Percentiles rank a stretch among this genome's conserved stretches.
Conservation (phyloP, 352 stramenopile genomes). For the Globisporangium megalacanthum region DNA sequence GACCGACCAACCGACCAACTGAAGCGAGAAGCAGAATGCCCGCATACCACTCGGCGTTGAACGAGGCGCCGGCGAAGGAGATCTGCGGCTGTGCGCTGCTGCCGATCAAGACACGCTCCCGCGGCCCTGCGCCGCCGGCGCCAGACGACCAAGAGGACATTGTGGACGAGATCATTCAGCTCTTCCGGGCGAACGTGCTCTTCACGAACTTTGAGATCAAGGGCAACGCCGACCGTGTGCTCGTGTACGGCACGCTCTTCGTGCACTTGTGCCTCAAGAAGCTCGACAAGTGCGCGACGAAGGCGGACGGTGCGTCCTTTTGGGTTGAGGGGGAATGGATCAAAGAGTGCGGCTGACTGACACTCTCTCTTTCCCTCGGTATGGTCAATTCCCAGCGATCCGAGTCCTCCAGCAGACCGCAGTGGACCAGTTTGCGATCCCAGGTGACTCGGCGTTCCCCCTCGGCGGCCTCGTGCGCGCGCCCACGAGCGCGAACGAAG, state of each 20-base stretch:
- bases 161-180: conserved; percentile 90
- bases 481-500: conserved; percentile 66
- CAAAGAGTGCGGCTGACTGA: background rate
- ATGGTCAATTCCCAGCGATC: conserved; percentile 28
- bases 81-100: conserved; percentile 86
- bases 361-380: background rate
- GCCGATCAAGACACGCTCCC: conserved; percentile 85
- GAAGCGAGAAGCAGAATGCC: conserved; percentile 42
- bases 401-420: conserved; percentile 78
- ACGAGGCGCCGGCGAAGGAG: conserved; percentile 63
- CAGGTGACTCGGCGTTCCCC: conserved; percentile 79
- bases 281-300: conserved; percentile 76
- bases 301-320: conserved; percentile 47
- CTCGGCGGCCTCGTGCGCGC: conserved; percentile 78
- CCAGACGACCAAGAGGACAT: conserved; percentile 87
- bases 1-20: background rate
- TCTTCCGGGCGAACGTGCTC: conserved; percentile 92
- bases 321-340: background rate
- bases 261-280: conserved; percentile 90
- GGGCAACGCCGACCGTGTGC: conserved; percentile 84
- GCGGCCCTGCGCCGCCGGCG: conserved; percentile 78
- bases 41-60: conserved; percentile 90
- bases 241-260: conserved; percentile 94
- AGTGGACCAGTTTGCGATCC: conserved; percentile 82
- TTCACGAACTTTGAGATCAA: conserved; percentile 95